Evolutionary conservation across 2,329 filamentous ascomycete genomes (phyloP).

Genomic region (Akanthomyces muscarius): DNA sequence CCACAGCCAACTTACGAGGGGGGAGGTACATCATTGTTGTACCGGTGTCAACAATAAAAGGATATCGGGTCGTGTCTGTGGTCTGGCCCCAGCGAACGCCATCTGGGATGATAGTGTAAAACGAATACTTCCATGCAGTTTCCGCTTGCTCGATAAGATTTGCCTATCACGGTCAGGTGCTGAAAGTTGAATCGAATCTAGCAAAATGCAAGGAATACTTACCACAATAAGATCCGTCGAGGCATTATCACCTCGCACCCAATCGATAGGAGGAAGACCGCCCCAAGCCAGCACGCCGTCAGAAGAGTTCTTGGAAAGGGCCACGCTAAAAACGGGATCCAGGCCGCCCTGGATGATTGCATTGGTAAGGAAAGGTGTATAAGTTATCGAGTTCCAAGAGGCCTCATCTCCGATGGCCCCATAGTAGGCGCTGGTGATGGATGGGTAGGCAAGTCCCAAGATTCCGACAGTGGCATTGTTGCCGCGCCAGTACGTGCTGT

Average conservation of each 20-base stretch:
- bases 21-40: constrained; percentile 50
- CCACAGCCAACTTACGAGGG: constrained; percentile 34
- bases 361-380: constrained; percentile 46
- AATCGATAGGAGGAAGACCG: constrained; percentile 39
- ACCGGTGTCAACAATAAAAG: constrained; percentile 50
- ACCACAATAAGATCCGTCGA: constrained; percentile 44
- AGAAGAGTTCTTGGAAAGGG: constrained; percentile 44
- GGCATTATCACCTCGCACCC: constrained; percentile 28
- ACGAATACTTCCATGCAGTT: constrained; percentile 45
- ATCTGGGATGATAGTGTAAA: constrained; percentile 50
- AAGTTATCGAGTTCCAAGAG: constrained; percentile 37
- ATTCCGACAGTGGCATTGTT: constrained; percentile 50
- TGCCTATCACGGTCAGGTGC: constrained; percentile 32
- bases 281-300: constrained; percentile 45
- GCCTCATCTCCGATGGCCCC: constrained; percentile 37
- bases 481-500: constrained; percentile 47
- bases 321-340: constrained; percentile 45
- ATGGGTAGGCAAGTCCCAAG: constrained; percentile 48
- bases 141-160: constrained; percentile 37
- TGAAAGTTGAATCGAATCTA: not conserved
- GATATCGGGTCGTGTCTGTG: constrained; percentile 40
- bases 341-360: constrained; percentile 44
- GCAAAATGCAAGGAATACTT: constrained; percentile 22
- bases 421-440: constrained; percentile 46
- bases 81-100: constrained; percentile 43